These are phyloP conservation scores for Herpetomonas muscarum DNA, from an alignment of 208 protist species.

Conservation along the genomic window DNA sequence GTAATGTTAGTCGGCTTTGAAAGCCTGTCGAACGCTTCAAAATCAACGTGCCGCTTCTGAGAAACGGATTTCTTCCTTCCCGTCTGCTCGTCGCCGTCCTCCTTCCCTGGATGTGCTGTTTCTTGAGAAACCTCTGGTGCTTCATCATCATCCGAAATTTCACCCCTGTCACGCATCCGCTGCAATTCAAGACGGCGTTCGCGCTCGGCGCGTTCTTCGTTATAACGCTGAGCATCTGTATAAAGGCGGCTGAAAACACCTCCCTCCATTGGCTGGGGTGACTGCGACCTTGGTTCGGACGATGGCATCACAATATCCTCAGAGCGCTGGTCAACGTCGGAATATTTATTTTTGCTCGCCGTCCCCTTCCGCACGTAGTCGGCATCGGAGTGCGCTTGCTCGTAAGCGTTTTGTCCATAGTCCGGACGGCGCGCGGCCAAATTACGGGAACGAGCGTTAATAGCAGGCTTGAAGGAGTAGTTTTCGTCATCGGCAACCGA, in stretches of 20 bases:
- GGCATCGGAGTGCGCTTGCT: constrained; percentile 18
- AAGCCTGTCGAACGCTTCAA: constrained; percentile 50
- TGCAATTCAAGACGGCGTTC: constrained; percentile 24
- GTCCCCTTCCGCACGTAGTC: constrained; percentile 1
- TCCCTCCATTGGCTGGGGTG: background rate
- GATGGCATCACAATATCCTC: background rate
- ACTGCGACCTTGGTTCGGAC: background rate
- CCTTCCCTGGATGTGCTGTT: constrained; percentile 2
- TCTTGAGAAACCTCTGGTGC: constrained; percentile 1
- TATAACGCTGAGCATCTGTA: constrained; percentile 46
- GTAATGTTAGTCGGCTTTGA: constrained; percentile 31
- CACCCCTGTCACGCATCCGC: constrained; percentile 20
- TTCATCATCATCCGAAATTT: constrained; percentile 13
- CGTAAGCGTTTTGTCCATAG: constrained; percentile 6
- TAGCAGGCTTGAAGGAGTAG: background rate
- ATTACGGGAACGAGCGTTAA: background rate
- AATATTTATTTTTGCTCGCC: background rate
- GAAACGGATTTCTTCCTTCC: background rate
- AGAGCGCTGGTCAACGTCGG: background rate
- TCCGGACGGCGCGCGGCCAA: background rate
- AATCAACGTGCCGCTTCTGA: constrained; percentile 15
- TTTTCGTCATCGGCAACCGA: background rate
- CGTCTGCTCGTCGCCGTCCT: constrained; percentile 7
- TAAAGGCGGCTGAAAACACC: constrained; percentile 57
- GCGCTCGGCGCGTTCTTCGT: constrained; percentile 27